These are phyloP conservation scores for Saturnispora kantuleensis DNA, from an alignment of 805 yeast species.

Conservation along the genomic window DNA sequence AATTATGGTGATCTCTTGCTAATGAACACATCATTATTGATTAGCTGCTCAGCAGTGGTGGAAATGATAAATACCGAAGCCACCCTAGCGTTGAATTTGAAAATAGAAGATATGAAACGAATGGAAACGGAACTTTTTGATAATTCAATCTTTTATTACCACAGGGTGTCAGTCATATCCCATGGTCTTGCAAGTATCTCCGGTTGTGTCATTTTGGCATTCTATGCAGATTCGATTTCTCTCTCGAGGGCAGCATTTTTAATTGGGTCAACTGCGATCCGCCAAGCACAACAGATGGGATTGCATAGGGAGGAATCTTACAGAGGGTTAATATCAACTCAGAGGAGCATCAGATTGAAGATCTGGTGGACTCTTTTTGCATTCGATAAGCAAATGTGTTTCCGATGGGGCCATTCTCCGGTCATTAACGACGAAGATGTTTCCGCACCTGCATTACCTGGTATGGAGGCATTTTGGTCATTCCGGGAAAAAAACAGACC, in stretches of 20 bases:
- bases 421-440: slow-evolving; percentile 33
- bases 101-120: slow-evolving; percentile 16
- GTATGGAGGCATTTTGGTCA: slow-evolving; percentile 19
- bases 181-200: slow-evolving; percentile 44
- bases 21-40: slow-evolving; percentile 23
- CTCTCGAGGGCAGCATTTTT: slow-evolving; percentile 33
- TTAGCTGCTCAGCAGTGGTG: slow-evolving; percentile 11
- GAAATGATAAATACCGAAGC: slow-evolving; percentile 6
- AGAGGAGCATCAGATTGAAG: slow-evolving; percentile 29
- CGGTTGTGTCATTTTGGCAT: slow-evolving; percentile 39
- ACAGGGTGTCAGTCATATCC: slow-evolving; percentile 37
- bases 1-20: slow-evolving; percentile 26
- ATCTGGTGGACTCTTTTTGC: slow-evolving; percentile 43
- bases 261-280: slow-evolving; percentile 36
- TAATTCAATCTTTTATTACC: slow-evolving; percentile 43
- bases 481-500: neutral
- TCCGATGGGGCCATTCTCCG: slow-evolving; percentile 42
- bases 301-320: slow-evolving; percentile 41
- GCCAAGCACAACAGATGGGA: slow-evolving; percentile 50
- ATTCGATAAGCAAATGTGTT: slow-evolving; percentile 36
- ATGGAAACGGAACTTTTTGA: slow-evolving; percentile 26
- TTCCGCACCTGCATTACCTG: slow-evolving; percentile 23
- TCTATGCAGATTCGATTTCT: slow-evolving; percentile 27
- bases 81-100: neutral
- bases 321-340: slow-evolving; percentile 28